Evolutionary conservation across 352 stramenopile genomes (phyloP), one percentile per base, ranked within the genome.

Genomic region (Pythium aquatile): DNA sequence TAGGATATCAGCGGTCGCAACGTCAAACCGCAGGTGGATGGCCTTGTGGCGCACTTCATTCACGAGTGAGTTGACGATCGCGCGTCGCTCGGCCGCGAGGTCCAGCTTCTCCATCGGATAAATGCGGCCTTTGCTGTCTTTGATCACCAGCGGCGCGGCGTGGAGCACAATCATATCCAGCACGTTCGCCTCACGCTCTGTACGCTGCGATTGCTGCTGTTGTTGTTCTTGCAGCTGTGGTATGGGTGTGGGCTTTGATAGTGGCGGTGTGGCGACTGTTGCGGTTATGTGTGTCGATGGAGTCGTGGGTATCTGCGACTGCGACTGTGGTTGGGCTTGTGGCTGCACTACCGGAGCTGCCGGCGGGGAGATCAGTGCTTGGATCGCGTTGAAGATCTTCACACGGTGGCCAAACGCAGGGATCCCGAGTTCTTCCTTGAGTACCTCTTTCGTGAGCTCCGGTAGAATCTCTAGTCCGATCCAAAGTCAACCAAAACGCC

Each of bases 91-190:
- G 1, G 83, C 77, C 46, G 88, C 85, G n/a, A 93, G 66, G 49
- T 93, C 85, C 33, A 93, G 76, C 53, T 93, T 93, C 70, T 93
- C 85, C 85, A 93, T 93, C 28, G 81, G 71, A 55, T 81, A 88
- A 30, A 91, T 76, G 7, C 78, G 71, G 83, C 81, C 77, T 46
- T 79, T 76, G 28, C 75, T 76, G 62, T 91, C 77, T 61, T 80
- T 83, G 52, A 91, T 90, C 58, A 91, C 81, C 10, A 93, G 78
- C 51, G 85, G 85, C n/a, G 85, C 82, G 32, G 85, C 85, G 29
- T 91, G 85, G 13, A 93, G 82, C 40, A 93, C 85, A 37, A 88
- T 76, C 28, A 93, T 70, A 61, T 93, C 81, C 16, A 93, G 70
- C 32, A 64, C 74, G 55, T 88, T 91, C 11, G 73, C 61, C 10